Evolutionary conservation across 805 yeast genomes (phyloP).

Genomic region (Ogataea methylovora): DNA sequence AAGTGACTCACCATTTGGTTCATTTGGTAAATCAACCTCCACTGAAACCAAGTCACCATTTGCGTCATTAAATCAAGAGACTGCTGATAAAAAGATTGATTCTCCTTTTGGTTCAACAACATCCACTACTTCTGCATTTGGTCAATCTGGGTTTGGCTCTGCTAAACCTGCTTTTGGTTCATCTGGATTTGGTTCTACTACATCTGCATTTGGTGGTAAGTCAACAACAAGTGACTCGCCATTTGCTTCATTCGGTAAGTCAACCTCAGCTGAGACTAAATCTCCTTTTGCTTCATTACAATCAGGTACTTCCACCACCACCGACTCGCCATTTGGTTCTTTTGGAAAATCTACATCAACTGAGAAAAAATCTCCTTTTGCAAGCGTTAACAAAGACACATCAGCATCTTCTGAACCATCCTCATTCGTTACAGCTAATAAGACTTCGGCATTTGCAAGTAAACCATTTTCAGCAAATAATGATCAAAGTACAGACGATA

Average conservation of each 20-base stretch:
- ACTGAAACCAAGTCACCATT: background rate
- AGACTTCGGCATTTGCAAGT: too few species aligned
- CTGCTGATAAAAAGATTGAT: background rate
- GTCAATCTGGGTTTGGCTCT: constrained; percentile 8
- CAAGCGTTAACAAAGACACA: background rate
- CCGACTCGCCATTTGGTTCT: constrained; percentile 1
- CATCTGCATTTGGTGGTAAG: constrained; percentile 5
- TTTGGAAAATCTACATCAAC: background rate
- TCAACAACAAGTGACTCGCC: background rate
- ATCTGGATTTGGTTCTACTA: constrained; percentile 1
- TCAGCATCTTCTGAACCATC: too few species aligned
- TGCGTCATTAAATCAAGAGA: too few species aligned
- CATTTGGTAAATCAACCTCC: constrained; percentile 12
- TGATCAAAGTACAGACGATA: too few species aligned
- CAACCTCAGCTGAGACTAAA: background rate
- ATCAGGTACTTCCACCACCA: background rate
- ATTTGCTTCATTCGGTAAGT: constrained; percentile 1
- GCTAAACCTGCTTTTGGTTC: constrained; percentile 8
- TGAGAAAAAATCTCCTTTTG: background rate
- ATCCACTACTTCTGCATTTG: constrained; percentile 10
- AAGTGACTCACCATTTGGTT: constrained; percentile 6
- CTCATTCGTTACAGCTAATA: too few species aligned
- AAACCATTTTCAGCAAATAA: too few species aligned
- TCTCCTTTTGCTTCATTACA: background rate
- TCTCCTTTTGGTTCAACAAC: constrained; percentile 2